phyloP scores from a whole-genome alignment of 768 basidiomycete genomes.

The Cyclocybe cylindracea region DNA sequence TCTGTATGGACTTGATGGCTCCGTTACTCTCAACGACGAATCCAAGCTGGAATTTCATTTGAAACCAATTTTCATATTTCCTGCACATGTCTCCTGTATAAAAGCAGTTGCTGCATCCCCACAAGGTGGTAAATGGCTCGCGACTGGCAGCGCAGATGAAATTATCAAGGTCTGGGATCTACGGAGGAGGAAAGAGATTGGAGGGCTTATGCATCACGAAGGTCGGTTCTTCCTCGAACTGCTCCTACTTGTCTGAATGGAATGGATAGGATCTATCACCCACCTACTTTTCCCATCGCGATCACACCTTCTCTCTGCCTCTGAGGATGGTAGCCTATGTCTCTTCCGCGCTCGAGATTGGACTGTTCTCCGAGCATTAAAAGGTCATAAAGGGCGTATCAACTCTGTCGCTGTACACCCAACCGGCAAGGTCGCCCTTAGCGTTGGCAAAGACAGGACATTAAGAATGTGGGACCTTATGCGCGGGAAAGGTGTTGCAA shows the following conservation, averaged over 20 bases:
- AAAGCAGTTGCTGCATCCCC: slow-evolving; percentile 90
- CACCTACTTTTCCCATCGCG: slow-evolving; percentile 83
- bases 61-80: slow-evolving; percentile 92
- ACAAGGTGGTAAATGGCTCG: slow-evolving; percentile 92
- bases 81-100: slow-evolving; percentile 92
- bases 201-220: slow-evolving; percentile 92
- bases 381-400: slow-evolving; percentile 92
- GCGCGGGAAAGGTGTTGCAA: slow-evolving; percentile 88
- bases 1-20: slow-evolving; percentile 85
- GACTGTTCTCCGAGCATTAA: slow-evolving; percentile 83
- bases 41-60: slow-evolving; percentile 41
- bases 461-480: slow-evolving; percentile 99
- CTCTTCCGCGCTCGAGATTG: slow-evolving; percentile 94
- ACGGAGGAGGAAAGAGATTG: slow-evolving; percentile 87
- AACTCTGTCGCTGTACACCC: slow-evolving; percentile 93
- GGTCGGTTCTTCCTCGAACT: slow-evolving; percentile 46
- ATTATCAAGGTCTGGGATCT: slow-evolving; percentile 98
- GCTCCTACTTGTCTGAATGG: not conserved
- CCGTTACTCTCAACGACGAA: slow-evolving; percentile 37
- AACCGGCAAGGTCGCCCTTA: slow-evolving; percentile 87
- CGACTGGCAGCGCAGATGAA: slow-evolving; percentile 94
- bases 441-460: slow-evolving; percentile 87
- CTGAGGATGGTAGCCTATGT: slow-evolving; percentile 89
- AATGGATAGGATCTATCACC: slow-evolving; percentile 80
- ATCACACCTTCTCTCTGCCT: slow-evolving; percentile 88